Evolutionary conservation across 805 yeast genomes (phyloP).

Genomic region (Yarrowia phangngaensis): DNA sequence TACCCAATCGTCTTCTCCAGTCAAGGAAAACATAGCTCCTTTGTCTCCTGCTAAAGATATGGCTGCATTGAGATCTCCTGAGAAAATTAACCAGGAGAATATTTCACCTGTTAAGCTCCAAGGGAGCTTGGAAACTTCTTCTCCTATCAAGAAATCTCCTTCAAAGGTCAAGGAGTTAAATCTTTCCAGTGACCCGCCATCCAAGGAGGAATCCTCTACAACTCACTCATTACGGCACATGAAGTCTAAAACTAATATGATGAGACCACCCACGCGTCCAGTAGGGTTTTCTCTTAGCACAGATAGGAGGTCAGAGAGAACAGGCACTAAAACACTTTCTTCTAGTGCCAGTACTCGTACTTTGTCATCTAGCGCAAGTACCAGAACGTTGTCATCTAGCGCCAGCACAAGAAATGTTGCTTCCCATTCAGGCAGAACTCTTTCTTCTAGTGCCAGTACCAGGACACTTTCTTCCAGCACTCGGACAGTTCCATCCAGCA

Average conservation of each 20-base stretch:
- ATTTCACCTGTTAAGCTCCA: neutral
- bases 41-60: conserved; percentile 9
- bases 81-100: conserved; percentile 9
- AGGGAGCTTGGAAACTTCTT: neutral
- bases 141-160: conserved; percentile 16
- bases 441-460: neutral
- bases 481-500: too few relatives aligned
- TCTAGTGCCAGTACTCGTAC: neutral
- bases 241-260: conserved; percentile 19
- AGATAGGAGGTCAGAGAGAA: conserved; percentile 1
- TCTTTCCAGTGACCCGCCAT: neutral
- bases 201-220: neutral
- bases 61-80: conserved; percentile 1
- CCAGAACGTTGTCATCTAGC: neutral
- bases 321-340: neutral
- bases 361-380: too few relatives aligned
- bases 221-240: conserved; percentile 1
- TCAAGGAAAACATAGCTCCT: conserved; percentile 7
- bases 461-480: too few relatives aligned
- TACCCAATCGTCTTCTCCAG: neutral
- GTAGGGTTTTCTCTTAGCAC: conserved; percentile 19
- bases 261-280: conserved; percentile 9
- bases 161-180: neutral
- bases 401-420: neutral
- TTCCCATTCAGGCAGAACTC: too few relatives aligned